Conservation (phyloP, 352 stramenopile species). For the Thalassiosira hispida region DNA sequence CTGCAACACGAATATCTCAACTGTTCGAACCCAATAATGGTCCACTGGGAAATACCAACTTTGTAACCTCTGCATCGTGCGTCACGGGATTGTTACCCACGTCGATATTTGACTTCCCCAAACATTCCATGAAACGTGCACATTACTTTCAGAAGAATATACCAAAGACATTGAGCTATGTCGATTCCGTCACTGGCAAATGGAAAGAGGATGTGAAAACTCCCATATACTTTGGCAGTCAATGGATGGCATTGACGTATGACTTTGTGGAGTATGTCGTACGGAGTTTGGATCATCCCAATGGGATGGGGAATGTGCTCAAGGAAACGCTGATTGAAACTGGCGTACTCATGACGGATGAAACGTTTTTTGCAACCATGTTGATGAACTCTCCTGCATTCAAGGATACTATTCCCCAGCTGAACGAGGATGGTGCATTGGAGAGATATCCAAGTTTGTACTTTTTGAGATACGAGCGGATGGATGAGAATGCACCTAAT, state of each 20-base stretch:
- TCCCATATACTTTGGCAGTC: conserved; percentile 80
- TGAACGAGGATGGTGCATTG: conserved; percentile 54
- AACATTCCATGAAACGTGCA: conserved; percentile 80
- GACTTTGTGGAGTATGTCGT: conserved; percentile 78
- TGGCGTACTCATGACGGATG: conserved; percentile 81
- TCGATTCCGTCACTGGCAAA: conserved; percentile 27
- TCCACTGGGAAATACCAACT: conserved; percentile 73
- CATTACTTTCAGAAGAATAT: conserved; percentile 73
- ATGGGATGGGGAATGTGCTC: conserved; percentile 69
- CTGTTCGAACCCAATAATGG: conserved; percentile 54
- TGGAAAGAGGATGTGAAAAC: conserved; percentile 37
- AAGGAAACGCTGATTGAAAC: conserved; percentile 65
- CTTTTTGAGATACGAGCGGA: conserved; percentile 81
- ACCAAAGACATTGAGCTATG: conserved; percentile 48
- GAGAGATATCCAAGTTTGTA: conserved; percentile 51
- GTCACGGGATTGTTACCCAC: conserved; percentile 79
- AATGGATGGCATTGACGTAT: conserved; percentile 82
- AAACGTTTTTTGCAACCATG: conserved; percentile 85
- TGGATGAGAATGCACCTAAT: conserved; percentile 84
- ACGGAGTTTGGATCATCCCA: conserved; percentile 52
- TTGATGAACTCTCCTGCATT: conserved; percentile 75
- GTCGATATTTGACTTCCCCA: conserved; percentile 71
- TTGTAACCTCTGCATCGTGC: conserved; percentile 80
- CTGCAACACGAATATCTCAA: conserved; percentile 49
- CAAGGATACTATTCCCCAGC: conserved; percentile 61